Percentiles rank a stretch among this genome's conserved stretches.
phyloP scores from a whole-genome alignment of 164 flowering plant genomes.

The Piper longum region DNA sequence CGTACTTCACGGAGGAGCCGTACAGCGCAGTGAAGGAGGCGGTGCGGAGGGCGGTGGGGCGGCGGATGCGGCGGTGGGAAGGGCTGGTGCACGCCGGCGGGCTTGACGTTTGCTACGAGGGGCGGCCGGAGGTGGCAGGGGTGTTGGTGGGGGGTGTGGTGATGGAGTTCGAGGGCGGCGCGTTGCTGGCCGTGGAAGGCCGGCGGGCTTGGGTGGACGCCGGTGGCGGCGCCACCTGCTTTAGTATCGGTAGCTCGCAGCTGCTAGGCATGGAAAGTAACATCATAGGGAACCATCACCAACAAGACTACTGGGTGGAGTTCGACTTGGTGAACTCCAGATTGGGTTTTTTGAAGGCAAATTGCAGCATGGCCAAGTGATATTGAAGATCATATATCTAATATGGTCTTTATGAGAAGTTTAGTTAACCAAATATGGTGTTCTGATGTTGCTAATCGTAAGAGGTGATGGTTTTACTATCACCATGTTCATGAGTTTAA shows the following conservation, averaged over 20 bases:
- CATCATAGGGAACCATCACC: conserved; percentile 66
- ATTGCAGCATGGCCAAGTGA: conserved; percentile 36
- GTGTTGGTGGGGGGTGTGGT: conserved; percentile 44
- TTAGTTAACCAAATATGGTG: neutral
- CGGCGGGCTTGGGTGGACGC: conserved; percentile 31
- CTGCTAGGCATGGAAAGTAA: conserved; percentile 44
- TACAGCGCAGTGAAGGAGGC: conserved; percentile 38
- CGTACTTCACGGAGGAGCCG: conserved; percentile 51
- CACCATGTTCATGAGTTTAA: neutral
- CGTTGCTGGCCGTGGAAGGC: conserved; percentile 27
- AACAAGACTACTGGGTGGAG: conserved; percentile 76
- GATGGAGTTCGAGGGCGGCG: conserved; percentile 43
- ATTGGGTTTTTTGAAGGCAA: conserved; percentile 61
- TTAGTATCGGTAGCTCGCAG: conserved; percentile 58
- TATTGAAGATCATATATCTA: neutral
- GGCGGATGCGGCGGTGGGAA: conserved; percentile 18
- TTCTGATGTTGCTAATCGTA: neutral
- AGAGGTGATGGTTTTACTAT: neutral
- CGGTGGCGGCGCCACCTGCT: conserved; percentile 44
- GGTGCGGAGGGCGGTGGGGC: conserved; percentile 34
- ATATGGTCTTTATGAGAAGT: neutral
- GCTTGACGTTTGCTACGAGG: conserved; percentile 52
- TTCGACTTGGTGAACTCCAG: conserved; percentile 41
- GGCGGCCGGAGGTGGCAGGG: conserved; percentile 26
- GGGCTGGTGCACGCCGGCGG: conserved; percentile 36